phyloP scores from a whole-genome alignment of 768 basidiomycete species.

The Suillus paluster region DNA sequence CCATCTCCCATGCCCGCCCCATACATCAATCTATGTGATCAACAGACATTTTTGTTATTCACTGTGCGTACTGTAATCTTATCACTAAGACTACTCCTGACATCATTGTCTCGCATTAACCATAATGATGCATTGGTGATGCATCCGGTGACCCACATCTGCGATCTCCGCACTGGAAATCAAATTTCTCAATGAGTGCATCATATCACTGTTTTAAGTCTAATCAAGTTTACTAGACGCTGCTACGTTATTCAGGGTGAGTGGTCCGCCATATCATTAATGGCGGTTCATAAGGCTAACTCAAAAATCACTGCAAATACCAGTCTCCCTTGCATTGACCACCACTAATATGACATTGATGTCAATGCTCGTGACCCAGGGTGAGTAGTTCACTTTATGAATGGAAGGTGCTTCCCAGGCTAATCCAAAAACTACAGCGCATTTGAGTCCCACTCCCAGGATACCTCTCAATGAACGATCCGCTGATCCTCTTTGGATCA shows the following conservation, averaged over 20 bases:
- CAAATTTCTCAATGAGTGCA: too few species aligned
- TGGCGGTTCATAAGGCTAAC: background rate
- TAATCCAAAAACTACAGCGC: background rate
- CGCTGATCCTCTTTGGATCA: background rate
- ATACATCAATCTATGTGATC: conserved; percentile 15
- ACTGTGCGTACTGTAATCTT: background rate
- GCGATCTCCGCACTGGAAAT: too few species aligned
- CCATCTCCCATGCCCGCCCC: conserved; percentile 22
- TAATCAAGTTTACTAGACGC: too few species aligned
- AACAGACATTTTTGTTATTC: background rate
- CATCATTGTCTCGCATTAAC: background rate
- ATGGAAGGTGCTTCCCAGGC: background rate
- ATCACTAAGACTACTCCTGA: background rate
- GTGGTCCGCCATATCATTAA: background rate
- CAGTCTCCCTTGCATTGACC: background rate
- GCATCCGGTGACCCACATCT: background rate
- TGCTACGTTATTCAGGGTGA: background rate
- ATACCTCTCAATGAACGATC: background rate
- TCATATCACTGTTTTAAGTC: too few species aligned
- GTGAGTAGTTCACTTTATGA: background rate
- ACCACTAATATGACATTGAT: background rate
- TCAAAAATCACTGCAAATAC: background rate
- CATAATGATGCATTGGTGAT: background rate
- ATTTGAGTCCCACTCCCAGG: background rate
- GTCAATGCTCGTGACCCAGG: background rate